Conservation (phyloP, 1,284 basidiomycete species). For the Flammula alnicola region DNA sequence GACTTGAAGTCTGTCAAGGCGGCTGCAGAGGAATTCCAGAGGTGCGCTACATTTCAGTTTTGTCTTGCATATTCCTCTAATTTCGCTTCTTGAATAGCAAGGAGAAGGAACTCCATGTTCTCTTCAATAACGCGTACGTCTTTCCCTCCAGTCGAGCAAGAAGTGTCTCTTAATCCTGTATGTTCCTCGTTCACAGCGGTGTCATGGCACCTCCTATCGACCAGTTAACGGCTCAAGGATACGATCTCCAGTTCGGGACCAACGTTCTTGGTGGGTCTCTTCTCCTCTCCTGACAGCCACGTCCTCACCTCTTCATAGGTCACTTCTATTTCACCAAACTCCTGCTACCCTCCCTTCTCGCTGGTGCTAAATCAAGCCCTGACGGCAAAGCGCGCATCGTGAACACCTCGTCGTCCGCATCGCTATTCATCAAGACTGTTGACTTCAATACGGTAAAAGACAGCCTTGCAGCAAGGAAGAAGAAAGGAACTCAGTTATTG, state of each 20-base stretch:
- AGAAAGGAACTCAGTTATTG: constrained; percentile 31
- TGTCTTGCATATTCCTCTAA: not conserved
- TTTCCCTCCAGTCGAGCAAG: not conserved
- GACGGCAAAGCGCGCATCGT: constrained; percentile 50
- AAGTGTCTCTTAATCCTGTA: not conserved
- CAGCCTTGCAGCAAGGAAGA: constrained; percentile 32
- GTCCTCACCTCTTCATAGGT: too few species aligned
- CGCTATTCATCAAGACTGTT: constrained; percentile 31
- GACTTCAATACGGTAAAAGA: constrained; percentile 39
- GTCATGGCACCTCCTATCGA: constrained; percentile 58
- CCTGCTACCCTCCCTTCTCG: constrained; percentile 52
- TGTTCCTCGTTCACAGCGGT: constrained; percentile 44
- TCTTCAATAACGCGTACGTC: constrained; percentile 57
- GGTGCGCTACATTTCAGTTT: constrained; percentile 40
- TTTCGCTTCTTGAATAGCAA: too few species aligned
- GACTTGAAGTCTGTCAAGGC: constrained; percentile 55
- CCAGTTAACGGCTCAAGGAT: constrained; percentile 54
- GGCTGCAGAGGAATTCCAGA: constrained; percentile 56
- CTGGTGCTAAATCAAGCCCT: constrained; percentile 35
- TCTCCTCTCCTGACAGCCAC: too few species aligned
- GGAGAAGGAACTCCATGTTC: constrained; percentile 52
- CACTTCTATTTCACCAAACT: constrained; percentile 52
- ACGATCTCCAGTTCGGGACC: constrained; percentile 45
- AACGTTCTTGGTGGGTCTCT: constrained; percentile 46
- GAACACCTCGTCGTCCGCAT: constrained; percentile 44